Evolutionary conservation across 176 grass and related monocot genomes (phyloP), one percentile per base, ranked within the genome.

Genomic region (Carex cristatella): DNA sequence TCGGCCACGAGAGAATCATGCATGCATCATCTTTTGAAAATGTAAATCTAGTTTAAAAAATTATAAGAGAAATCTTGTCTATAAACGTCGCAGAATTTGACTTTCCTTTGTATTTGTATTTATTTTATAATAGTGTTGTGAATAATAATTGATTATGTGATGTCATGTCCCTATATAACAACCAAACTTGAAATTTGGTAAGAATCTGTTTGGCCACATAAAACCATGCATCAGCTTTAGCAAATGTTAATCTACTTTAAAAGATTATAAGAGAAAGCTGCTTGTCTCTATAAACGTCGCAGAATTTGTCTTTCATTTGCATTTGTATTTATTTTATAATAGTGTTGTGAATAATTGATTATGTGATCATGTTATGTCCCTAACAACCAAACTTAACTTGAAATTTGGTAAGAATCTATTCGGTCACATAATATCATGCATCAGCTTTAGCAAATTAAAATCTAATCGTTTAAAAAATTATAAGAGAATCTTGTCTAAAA

Each of bases 11-110:
- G 38, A 15, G 48, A 74, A 44, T 1, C 4, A 28, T 56, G 3
- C 55, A 35, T 35, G 37, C 37, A 38, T 38, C 37, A 38, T 2
- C 37, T 38, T 38, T 38, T 4, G 37, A 38, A 38, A 38, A 38
- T 38, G 37, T 38, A 4, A 38, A 38, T 4, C 37, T 4, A 38
- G 37, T 38, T 38, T 38, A 38, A 38, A 38, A 38, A 38, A 38
- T 38, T 38, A 38, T 38, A 38, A 38, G 37, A 38, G 37, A 38
- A 33, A 38, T 38, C 37, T 38, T 38, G 37, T 38, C 23, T 54
- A 75, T 16, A 55, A 55, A 77, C 48, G 72, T 54, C 44, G 10
- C 72, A 77, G 23, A 77, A 15, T 77, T 14, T 77, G 72, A 77
- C 48, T 77, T 77, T 28, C 49, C 48, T 56, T 76, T 13, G 5